Evolutionary conservation across 352 stramenopile genomes (phyloP).

Genomic region (Globisporangium parvum): DNA sequence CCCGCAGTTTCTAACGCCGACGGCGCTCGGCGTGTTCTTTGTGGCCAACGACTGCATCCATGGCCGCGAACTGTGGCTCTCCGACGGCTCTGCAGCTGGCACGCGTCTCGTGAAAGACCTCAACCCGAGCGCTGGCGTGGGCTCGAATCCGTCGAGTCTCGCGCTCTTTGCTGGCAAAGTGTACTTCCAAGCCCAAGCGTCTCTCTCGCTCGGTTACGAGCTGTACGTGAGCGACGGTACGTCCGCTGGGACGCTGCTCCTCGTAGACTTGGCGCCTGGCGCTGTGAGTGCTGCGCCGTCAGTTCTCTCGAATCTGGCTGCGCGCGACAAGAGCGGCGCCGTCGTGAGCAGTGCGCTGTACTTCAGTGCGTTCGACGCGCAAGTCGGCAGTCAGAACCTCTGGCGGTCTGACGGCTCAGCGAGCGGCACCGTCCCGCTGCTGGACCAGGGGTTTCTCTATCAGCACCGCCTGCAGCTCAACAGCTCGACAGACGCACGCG

Average conservation of each 20-base stretch:
- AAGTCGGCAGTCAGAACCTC: too few relatives aligned
- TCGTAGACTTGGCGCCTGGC: constrained; percentile 27
- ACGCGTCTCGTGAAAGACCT: constrained; percentile 54
- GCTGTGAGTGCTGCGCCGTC: not conserved
- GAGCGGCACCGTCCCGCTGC: too few relatives aligned
- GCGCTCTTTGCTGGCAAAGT: constrained; percentile 25
- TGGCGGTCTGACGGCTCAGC: too few relatives aligned
- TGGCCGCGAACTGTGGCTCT: too few relatives aligned
- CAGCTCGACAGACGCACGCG: not conserved
- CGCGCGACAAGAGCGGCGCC: too few relatives aligned
- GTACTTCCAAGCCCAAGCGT: constrained; percentile 16
- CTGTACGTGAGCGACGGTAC: constrained; percentile 63
- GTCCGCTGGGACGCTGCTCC: constrained; percentile 25
- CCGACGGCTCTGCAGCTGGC: constrained; percentile 12
- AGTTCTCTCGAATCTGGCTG: too few relatives aligned
- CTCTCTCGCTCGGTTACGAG: constrained; percentile 23
- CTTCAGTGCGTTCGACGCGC: too few relatives aligned
- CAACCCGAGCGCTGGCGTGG: constrained; percentile 13
- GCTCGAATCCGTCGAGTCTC: constrained; percentile 39
- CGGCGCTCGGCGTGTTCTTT: too few relatives aligned
- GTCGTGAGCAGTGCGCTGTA: too few relatives aligned
- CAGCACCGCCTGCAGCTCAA: constrained; percentile 1
- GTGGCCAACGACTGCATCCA: too few relatives aligned
- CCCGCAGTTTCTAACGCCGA: too few relatives aligned
- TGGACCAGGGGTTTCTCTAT: too few relatives aligned